These are phyloP conservation scores for Salix dunnii DNA, from an alignment of 345 rosid genomes.

Conservation along the genomic window DNA sequence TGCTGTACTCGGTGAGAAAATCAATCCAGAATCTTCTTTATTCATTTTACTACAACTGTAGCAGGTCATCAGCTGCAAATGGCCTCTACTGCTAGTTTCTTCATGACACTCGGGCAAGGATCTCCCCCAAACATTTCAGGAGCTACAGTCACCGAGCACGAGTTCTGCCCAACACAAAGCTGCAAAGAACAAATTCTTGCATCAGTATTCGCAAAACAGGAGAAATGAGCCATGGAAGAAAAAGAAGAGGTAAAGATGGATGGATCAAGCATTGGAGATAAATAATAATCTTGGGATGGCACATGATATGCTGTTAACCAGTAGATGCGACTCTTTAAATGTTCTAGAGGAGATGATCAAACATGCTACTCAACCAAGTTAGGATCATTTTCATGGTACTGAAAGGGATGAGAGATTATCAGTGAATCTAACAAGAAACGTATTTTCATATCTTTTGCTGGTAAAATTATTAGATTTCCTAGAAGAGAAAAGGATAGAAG, in stretches of 20 bases:
- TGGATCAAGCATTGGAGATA: not conserved
- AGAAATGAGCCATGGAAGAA: not conserved
- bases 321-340: not conserved
- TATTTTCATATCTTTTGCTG: not conserved
- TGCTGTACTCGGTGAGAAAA: conserved; percentile 22
- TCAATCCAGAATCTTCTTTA: conserved; percentile 15
- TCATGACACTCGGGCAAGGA: conserved; percentile 86
- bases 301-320: not conserved
- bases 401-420: not conserved
- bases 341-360: not conserved
- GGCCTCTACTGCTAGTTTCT: conserved; percentile 89
- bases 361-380: not conserved
- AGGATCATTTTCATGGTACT: not conserved
- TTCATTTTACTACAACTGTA: conserved; percentile 1
- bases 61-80: conserved; percentile 56
- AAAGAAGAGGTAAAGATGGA: not conserved
- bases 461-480: not conserved
- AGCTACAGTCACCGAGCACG: conserved; percentile 88
- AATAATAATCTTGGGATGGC: not conserved
- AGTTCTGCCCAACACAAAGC: conserved; percentile 89
- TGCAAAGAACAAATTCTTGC: conserved; percentile 31
- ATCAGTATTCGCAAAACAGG: not conserved
- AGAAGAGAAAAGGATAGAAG: not conserved
- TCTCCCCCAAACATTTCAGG: conserved; percentile 97
- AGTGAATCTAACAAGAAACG: not conserved